Percentiles rank a stretch among this genome's conserved stretches.
Evolutionary conservation across 495 filamentous ascomycete genomes (phyloP).

Genomic region (Trichoderma reesei): DNA sequence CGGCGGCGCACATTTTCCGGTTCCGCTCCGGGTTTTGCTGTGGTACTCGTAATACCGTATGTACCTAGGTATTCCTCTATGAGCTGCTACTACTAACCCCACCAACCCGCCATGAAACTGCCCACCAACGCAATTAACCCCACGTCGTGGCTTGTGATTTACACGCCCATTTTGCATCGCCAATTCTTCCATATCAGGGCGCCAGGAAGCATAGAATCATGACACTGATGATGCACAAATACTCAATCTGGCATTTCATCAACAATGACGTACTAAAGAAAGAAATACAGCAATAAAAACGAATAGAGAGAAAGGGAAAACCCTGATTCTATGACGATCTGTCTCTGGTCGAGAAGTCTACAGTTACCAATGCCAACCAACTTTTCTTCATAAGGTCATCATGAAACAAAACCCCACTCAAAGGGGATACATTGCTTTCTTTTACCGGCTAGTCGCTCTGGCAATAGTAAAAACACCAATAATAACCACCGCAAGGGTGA

Average conservation of each 20-base stretch:
- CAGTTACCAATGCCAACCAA: slow-evolving; percentile 5
- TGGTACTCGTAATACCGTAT: no score
- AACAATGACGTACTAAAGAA: no score
- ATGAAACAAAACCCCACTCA: not conserved
- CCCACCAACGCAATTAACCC: not conserved
- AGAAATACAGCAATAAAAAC: no score
- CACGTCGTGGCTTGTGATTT: not conserved
- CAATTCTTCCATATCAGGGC: no score
- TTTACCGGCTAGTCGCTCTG: slow-evolving; percentile 57
- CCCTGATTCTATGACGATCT: slow-evolving; percentile 3
- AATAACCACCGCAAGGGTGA: slow-evolving; percentile 90
- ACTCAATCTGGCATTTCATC: no score
- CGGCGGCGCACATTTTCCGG: slow-evolving; percentile 4
- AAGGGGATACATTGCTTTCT: slow-evolving; percentile 1
- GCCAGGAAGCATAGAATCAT: no score
- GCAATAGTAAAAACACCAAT: slow-evolving; percentile 87
- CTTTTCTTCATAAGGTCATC: slow-evolving; percentile 8
- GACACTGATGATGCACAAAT: no score
- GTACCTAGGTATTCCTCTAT: no score
- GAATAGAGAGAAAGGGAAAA: not conserved
- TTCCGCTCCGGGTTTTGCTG: no score
- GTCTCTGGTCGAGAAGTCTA: slow-evolving; percentile 2
- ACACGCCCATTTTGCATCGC: not conserved
- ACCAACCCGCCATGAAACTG: not conserved
- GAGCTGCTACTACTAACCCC: no score